Evolutionary conservation across 2,329 filamentous ascomycete genomes (phyloP), one percentile per base, ranked within the genome.

Genomic region (Exophiala xenobiotica): DNA sequence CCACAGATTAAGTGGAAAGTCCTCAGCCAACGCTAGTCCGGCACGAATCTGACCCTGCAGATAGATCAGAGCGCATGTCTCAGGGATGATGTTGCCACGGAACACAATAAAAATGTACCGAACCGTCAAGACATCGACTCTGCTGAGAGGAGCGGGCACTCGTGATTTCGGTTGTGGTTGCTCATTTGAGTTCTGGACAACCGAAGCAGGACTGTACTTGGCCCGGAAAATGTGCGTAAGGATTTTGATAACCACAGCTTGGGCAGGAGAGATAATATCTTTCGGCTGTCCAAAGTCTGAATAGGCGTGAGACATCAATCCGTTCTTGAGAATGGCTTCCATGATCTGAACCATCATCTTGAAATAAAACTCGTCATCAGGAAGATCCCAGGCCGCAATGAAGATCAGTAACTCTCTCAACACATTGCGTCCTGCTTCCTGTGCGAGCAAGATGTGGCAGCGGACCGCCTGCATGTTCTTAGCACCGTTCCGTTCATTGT

Each of bases 321-420:
- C 90, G 59, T 90, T 95, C 60, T 91, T 86, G 44, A 96, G 83
- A 40, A 96, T 88, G 0, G 92, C 89, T 66, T 96, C 89, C 71
- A 96, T 89, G 54, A 97, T 96, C 69, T 96, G 91, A 38, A 90
- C 87, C 69, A 95, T 96, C 68, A 96, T 89, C 68, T 96, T 92
- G 75, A 96, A 96, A 64, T 96, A 96, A 29, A 96, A 82, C 55
- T 95, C 90, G 54, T 92, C 86, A 67, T 97, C 91, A 33, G 90
- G 87, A 63, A 96, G 85, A 65, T 96, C 92, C 92, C 92, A 97
- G 6, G 95, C 91, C 4, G 92, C 92, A 57, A 96, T 95, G 67
- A 96, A 96, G 52, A 97, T 95, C 37, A 97, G 77, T 64, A 97
- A 81, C 68, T 97, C 92, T 49, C 92, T 80, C 1, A 97, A 76